Evolutionary conservation across 805 yeast species (phyloP).

Genomic region (Suhomyces kilbournensis): DNA sequence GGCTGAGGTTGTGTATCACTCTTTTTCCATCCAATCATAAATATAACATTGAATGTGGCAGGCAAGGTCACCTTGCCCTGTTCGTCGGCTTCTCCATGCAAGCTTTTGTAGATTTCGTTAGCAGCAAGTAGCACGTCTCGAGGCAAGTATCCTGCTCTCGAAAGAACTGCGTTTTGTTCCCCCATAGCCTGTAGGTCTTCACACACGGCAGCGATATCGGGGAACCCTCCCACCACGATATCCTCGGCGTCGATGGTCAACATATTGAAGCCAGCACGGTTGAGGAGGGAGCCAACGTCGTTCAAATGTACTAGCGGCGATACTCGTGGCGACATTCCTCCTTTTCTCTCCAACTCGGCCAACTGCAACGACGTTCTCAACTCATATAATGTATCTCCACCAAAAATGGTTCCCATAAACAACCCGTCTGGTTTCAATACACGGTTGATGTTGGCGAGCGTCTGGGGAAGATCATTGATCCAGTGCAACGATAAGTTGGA

Average conservation of each 20-base stretch:
- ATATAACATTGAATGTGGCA: constrained; percentile 73
- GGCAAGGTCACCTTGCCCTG: constrained; percentile 54
- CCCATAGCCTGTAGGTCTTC: constrained; percentile 81
- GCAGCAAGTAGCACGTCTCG: constrained; percentile 72
- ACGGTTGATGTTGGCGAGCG: constrained; percentile 51
- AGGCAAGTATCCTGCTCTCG: constrained; percentile 37
- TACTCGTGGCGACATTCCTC: constrained; percentile 77
- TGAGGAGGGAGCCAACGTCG: constrained; percentile 71
- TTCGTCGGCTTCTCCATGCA: constrained; percentile 64
- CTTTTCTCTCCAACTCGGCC: constrained; percentile 76
- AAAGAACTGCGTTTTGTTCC: constrained; percentile 69
- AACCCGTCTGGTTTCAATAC: constrained; percentile 77
- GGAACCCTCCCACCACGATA: constrained; percentile 70
- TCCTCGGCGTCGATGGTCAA: constrained; percentile 84
- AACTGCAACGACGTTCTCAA: constrained; percentile 74
- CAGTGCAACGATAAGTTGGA: constrained; percentile 77
- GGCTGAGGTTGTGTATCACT: constrained; percentile 70
- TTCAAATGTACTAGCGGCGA: constrained; percentile 77
- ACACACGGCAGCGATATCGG: constrained; percentile 63
- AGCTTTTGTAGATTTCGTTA: constrained; percentile 64
- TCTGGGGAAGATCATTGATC: constrained; percentile 79
- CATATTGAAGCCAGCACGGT: constrained; percentile 73
- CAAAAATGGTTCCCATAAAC: constrained; percentile 76
- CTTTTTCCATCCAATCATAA: constrained; percentile 89
- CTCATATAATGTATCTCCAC: constrained; percentile 84